These are phyloP conservation scores for Penicillium sp. DNA, from an alignment of 2,329 filamentous ascomycete species.

Conservation along the genomic window DNA sequence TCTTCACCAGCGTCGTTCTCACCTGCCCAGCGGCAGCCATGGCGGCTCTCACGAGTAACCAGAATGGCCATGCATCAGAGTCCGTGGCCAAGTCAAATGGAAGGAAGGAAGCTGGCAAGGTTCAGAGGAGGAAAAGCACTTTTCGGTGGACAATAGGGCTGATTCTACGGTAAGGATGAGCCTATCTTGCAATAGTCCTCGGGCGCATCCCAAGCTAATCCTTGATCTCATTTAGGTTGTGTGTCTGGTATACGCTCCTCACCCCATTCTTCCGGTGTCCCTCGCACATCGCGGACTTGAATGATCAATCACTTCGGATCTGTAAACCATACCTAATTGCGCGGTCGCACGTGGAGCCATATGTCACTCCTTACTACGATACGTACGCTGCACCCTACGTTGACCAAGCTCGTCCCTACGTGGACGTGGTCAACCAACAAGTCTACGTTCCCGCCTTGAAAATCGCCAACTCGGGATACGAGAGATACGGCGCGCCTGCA, in stretches of 20 bases:
- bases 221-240: conserved; percentile 51
- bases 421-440: conserved; percentile 51
- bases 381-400: conserved; percentile 80
- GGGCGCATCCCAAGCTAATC: conserved; percentile 3
- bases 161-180: conserved; percentile 31
- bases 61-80: conserved; percentile 27
- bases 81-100: conserved; percentile 15
- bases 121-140: conserved; percentile 18
- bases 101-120: conserved; percentile 7
- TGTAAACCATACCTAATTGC: conserved; percentile 75
- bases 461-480: conserved; percentile 58
- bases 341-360: conserved; percentile 64
- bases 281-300: conserved; percentile 60
- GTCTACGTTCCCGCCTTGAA: conserved; percentile 65
- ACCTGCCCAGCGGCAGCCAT: conserved; percentile 15
- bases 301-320: conserved; percentile 65
- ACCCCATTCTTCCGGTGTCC: conserved; percentile 82
- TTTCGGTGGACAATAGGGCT: conserved; percentile 36
- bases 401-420: conserved; percentile 69
- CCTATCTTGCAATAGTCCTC: neutral
- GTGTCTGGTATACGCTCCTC: conserved; percentile 80
- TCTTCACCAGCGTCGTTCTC: conserved; percentile 9
- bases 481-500: conserved; percentile 69
- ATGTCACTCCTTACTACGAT: conserved; percentile 80
- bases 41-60: conserved; percentile 21